Conservation (phyloP, 1,139 yeast genomes). For the Suhomyces wounanorum region DNA sequence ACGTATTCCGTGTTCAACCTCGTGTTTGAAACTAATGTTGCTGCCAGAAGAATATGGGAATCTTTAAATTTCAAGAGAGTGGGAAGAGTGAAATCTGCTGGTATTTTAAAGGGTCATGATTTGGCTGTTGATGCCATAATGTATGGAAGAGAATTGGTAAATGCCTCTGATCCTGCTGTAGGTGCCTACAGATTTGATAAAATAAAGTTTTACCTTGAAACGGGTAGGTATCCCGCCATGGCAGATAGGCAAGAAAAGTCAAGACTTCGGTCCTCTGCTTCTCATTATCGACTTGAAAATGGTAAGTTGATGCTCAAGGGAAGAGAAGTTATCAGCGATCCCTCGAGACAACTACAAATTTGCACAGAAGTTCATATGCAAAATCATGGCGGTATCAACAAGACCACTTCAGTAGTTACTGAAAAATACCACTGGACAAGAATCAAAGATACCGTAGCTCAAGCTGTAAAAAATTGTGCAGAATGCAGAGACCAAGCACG, state of each 20-base stretch:
- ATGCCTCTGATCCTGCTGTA: conserved; percentile 48
- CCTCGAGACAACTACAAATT: conserved; percentile 70
- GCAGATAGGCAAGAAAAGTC: conserved; percentile 84
- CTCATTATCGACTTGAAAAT: conserved; percentile 68
- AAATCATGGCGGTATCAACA: conserved; percentile 88
- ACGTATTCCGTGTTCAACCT: conserved; percentile 81
- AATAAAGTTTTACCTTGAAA: conserved; percentile 73
- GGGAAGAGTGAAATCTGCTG: conserved; percentile 83
- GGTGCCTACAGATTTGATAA: conserved; percentile 74
- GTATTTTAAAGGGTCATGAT: conserved; percentile 80
- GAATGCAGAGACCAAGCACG: conserved; percentile 60
- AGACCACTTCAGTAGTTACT: conserved; percentile 74
- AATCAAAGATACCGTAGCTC: conserved; percentile 83
- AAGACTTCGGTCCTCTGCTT: conserved; percentile 76
- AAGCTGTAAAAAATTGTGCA: conserved; percentile 74
- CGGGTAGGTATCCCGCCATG: conserved; percentile 84
- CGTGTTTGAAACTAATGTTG: conserved; percentile 84
- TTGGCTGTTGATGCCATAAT: conserved; percentile 80
- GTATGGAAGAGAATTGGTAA: conserved; percentile 60
- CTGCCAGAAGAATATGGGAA: conserved; percentile 80
- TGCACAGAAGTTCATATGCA: conserved; percentile 70
- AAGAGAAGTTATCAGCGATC: conserved; percentile 78
- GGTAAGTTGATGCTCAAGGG: conserved; percentile 79
- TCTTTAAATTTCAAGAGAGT: conserved; percentile 73
- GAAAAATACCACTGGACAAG: conserved; percentile 90